Conservation (phyloP, 768 basidiomycete genomes). For the Amanita pallidorosea region DNA sequence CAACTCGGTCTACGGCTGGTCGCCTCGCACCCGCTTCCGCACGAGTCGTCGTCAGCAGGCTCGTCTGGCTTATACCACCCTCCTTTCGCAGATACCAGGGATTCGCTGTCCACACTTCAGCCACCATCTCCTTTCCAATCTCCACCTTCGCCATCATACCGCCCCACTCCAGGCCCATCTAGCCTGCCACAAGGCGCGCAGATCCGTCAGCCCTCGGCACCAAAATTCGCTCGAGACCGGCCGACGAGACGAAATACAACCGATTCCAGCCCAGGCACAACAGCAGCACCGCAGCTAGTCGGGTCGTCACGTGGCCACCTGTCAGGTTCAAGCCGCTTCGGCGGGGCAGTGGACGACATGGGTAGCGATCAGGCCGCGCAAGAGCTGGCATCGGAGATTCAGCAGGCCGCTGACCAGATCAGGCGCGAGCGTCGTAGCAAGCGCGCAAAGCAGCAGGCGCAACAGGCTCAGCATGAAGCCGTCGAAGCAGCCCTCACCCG, state of each 20-base stretch:
- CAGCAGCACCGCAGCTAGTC: constrained; percentile 21
- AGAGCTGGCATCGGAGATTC: constrained; percentile 71
- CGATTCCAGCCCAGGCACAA: constrained; percentile 33
- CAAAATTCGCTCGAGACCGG: constrained; percentile 15
- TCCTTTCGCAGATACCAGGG: not conserved
- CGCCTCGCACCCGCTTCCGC: not conserved
- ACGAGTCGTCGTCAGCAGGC: not conserved
- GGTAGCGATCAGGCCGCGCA: constrained; percentile 25
- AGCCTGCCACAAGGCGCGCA: constrained; percentile 24
- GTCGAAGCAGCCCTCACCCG: constrained; percentile 47
- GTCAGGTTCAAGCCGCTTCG: not conserved
- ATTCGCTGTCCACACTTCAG: not conserved
- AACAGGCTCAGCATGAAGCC: constrained; percentile 34
- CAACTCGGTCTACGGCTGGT: constrained; percentile 1
- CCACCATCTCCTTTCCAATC: constrained; percentile 4
- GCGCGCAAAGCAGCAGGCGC: constrained; percentile 46
- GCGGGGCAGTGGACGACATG: constrained; percentile 19
- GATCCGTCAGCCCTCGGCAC: constrained; percentile 38
- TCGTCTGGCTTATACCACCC: not conserved
- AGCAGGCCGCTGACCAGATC: constrained; percentile 83
- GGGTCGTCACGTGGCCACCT: constrained; percentile 7
- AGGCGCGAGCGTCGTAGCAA: constrained; percentile 68
- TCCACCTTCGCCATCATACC: constrained; percentile 2
- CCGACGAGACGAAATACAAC: constrained; percentile 63
- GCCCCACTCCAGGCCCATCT: constrained; percentile 8